Conservation (phyloP, 805 yeast species). For the Nakazawaea laoshanensis region DNA sequence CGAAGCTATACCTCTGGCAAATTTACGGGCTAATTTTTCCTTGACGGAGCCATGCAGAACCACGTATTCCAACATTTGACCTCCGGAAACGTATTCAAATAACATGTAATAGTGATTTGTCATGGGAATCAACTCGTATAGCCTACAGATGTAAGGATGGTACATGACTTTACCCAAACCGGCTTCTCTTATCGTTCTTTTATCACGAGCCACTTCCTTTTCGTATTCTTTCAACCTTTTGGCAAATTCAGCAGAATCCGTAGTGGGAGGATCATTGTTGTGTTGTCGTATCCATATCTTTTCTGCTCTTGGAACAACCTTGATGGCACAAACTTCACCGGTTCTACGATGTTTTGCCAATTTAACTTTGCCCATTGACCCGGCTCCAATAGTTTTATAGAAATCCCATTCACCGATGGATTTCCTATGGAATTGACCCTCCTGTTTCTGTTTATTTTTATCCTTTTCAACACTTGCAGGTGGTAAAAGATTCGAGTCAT, state of each 20-base stretch:
- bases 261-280: conserved; percentile 58
- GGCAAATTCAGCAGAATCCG: conserved; percentile 44
- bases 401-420: conserved; percentile 97
- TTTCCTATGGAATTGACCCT: conserved; percentile 63
- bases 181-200: conserved; percentile 90
- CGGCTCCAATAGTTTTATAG: conserved; percentile 92
- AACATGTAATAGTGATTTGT: conserved; percentile 95
- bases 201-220: conserved; percentile 83
- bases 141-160: conserved; percentile 87
- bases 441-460: conserved; percentile 1
- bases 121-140: conserved; percentile 94
- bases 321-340: conserved; percentile 80
- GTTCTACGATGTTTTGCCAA: conserved; percentile 81
- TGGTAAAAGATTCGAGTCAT: conserved; percentile 11
- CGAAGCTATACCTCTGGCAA: conserved; percentile 89
- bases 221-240: conserved; percentile 64
- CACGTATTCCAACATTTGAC: conserved; percentile 94
- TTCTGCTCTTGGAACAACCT: conserved; percentile 87
- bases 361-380: conserved; percentile 98
- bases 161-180: conserved; percentile 83
- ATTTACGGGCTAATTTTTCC: conserved; percentile 89
- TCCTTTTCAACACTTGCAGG: conserved; percentile 5
- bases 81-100: conserved; percentile 94
- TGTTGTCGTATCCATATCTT: conserved; percentile 68
- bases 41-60: conserved; percentile 92